Evolutionary conservation across 225 moss, liverwort and hornwort genomes (phyloP).

Genomic region (Takakia lepidozioides): DNA sequence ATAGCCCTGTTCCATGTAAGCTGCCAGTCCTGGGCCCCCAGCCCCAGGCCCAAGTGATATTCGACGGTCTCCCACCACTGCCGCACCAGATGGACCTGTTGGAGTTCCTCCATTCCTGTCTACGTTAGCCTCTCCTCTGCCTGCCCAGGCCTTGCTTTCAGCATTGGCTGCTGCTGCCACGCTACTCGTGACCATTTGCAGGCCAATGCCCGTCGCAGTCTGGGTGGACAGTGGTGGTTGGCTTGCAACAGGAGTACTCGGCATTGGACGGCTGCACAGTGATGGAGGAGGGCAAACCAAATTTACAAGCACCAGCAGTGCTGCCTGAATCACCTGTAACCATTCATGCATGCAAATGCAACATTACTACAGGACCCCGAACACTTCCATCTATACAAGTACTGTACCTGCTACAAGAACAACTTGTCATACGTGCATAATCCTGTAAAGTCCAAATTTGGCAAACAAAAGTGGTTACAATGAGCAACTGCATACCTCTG

Average conservation of each 20-base stretch:
- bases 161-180: constrained; percentile 35
- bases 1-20: constrained; percentile 99
- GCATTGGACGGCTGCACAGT: constrained; percentile 80
- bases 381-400: no score
- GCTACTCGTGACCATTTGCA: constrained; percentile 25
- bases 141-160: constrained; percentile 69
- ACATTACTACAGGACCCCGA: no score
- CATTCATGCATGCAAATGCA: no score
- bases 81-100: constrained; percentile 53
- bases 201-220: constrained; percentile 30
- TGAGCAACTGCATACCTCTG: constrained; percentile 49
- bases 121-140: constrained; percentile 40
- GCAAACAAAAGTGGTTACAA: no score
- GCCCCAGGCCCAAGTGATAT: constrained; percentile 95
- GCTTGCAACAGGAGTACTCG: constrained; percentile 36
- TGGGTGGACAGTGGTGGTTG: constrained; percentile 46
- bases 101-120: constrained; percentile 65
- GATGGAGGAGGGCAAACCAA: constrained; percentile 97
- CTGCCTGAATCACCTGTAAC: constrained; percentile 89
- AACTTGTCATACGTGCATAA: no score
- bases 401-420: no score
- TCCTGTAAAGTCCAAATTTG: no score
- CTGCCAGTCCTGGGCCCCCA: constrained; percentile 94
- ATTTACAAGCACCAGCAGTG: constrained; percentile 86
- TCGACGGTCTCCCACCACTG: constrained; percentile 90